phyloP scores from a whole-genome alignment of 176 grass and related monocot species.

The Avena eriantha region DNA sequence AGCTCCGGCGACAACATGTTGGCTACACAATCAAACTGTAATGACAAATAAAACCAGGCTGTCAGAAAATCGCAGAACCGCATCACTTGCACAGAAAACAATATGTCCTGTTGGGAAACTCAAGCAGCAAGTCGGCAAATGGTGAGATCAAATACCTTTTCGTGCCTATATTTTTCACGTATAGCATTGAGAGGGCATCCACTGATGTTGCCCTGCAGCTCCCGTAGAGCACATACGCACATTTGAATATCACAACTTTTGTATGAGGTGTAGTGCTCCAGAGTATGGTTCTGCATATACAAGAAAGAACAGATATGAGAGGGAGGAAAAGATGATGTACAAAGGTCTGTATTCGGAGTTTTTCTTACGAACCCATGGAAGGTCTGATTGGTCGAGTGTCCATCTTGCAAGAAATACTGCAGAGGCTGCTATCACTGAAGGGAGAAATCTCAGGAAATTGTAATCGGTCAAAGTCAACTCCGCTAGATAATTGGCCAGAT shows the following conservation, averaged over 20 bases:
- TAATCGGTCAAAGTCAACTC: conserved; percentile 76
- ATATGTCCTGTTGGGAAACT: conserved; percentile 21
- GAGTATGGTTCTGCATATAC: conserved; percentile 65
- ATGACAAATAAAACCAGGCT: neutral
- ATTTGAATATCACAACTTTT: conserved; percentile 66
- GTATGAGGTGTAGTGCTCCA: conserved; percentile 83
- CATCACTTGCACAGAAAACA: neutral
- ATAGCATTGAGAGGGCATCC: conserved; percentile 64
- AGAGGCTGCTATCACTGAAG: conserved; percentile 82
- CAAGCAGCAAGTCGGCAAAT: conserved; percentile 14
- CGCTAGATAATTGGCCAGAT: conserved; percentile 80
- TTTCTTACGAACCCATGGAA: conserved; percentile 74
- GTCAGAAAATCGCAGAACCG: neutral
- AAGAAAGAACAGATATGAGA: conserved; percentile 31
- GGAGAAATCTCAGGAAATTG: conserved; percentile 80
- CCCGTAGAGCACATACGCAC: conserved; percentile 54
- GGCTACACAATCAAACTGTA: conserved; percentile 73
- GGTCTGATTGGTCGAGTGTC: conserved; percentile 78
- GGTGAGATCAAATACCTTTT: conserved; percentile 59
- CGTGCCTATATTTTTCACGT: conserved; percentile 80
- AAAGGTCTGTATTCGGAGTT: neutral
- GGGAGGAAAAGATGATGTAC: conserved; percentile 14
- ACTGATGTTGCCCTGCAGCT: conserved; percentile 75
- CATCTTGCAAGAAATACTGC: conserved; percentile 85
- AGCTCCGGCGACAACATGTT: conserved; percentile 50